phyloP scores from a whole-genome alignment of 495 filamentous ascomycete genomes.

The Delitschia confertaspora region DNA sequence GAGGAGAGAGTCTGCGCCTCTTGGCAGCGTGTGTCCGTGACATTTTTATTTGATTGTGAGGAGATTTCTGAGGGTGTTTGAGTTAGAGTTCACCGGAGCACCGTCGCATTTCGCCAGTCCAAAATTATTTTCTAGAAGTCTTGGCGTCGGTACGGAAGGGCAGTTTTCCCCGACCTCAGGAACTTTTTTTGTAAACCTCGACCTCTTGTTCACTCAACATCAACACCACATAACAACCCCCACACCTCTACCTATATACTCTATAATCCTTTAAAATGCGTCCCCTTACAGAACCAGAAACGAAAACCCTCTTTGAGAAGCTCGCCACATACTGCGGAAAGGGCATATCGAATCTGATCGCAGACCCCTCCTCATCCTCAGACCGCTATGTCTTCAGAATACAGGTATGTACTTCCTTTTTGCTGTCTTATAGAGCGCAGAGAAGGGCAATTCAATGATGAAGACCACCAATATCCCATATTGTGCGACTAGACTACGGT shows the following conservation, averaged over 20 bases:
- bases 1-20: slow-evolving; percentile 24
- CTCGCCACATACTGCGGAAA: slow-evolving; percentile 74
- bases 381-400: slow-evolving; percentile 76
- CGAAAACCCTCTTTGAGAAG: slow-evolving; percentile 59
- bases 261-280: slow-evolving; percentile 50
- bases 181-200: slow-evolving; percentile 8
- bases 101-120: neutral
- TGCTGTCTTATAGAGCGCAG: neutral
- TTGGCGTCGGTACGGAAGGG: slow-evolving; percentile 2
- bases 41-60: slow-evolving; percentile 3
- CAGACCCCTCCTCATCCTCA: slow-evolving; percentile 47
- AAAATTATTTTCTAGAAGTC: slow-evolving; percentile 8
- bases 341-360: slow-evolving; percentile 71
- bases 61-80: neutral
- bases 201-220: neutral
- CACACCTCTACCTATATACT: slow-evolving; percentile 14
- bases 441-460: neutral
- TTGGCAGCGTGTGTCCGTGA: slow-evolving; percentile 25
- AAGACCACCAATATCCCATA: neutral
- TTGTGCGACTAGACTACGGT: too few species aligned
- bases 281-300: slow-evolving; percentile 61
- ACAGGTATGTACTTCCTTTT: slow-evolving; percentile 2
- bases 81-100: neutral
- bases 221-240: neutral
- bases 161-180: slow-evolving; percentile 1